Evolutionary conservation across 140 eudicot genomes (phyloP), one percentile per base, ranked within the genome.

Genomic region (Stevia rebaudiana): DNA sequence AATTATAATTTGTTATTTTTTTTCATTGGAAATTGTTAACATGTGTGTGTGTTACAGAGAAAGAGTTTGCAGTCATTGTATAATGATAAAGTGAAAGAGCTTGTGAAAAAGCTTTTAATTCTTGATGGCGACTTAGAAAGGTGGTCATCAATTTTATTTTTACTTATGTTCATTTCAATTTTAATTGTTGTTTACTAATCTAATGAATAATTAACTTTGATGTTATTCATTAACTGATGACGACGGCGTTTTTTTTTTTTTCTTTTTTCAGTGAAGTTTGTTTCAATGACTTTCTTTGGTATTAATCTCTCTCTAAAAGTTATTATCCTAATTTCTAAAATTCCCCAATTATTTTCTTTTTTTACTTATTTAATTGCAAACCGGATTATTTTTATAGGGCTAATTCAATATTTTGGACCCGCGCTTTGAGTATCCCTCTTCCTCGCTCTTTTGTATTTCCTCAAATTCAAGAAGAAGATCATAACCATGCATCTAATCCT

Each of bases 361-460:
- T 11, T 62, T 53, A 16, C 5, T 33, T 22, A 47, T 22, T 31
- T 61, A 11, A 16, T 25, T 18, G 12, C 12, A 30, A 41, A 23
- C 9, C 0, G 8, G 24, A 53, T 43, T 25, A 33, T 65, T n/a
- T 23, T 68, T 33, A 47, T 58, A 92, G 98, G 98, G 98, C 98
- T 19, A 92, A 92, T 83, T 88, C 96, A 55, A 82, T 92, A 71
- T 92, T 92, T 56, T 92, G 98, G 98, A 88, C 89, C 17, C 96
- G 98, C 57, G 98, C 98, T 66, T 67, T 88, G 76, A 92, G 81
- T 79, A 88, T 92, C 74, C 98, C 98, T 47, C 70, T 88, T 67
- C 98, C 96, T 15, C 84, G 78, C 6, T 67, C 94, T n/a, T 81
- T 60, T 66, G 83, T 88, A 61, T 84, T 85, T 69, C 96, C 89